Conservation (phyloP, 148 eudicot genomes). For the Vaccinium macrocarpon region DNA sequence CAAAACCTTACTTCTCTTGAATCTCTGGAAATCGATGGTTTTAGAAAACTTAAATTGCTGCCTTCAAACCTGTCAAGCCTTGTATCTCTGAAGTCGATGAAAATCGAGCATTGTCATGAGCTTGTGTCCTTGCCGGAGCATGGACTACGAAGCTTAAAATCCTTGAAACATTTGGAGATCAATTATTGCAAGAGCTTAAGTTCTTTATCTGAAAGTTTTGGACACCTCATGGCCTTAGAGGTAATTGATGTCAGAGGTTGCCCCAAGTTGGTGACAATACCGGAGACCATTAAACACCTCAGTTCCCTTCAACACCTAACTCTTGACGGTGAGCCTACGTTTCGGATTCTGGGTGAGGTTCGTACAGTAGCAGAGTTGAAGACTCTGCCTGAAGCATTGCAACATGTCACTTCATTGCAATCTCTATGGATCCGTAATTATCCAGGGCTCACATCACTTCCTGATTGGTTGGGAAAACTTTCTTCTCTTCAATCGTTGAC, state of each 20-base stretch:
- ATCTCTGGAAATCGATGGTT: neutral
- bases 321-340: neutral
- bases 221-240: neutral
- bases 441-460: neutral
- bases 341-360: fast-evolving
- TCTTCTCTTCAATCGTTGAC: too few species aligned
- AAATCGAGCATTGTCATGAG: neutral
- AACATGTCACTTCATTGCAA: neutral
- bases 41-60: neutral
- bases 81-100: neutral
- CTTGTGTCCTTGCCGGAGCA: neutral
- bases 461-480: neutral
- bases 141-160: neutral
- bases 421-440: too few species aligned
- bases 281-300: neutral
- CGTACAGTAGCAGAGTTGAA: neutral
- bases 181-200: neutral
- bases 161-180: neutral
- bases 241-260: neutral
- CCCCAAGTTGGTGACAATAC: neutral
- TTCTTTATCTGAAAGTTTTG: neutral
- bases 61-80: neutral
- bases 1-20: neutral
- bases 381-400: neutral
- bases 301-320: neutral